Evolutionary conservation across 2,329 filamentous ascomycete species (phyloP).

Genomic region (Sarocladium kiliense): DNA sequence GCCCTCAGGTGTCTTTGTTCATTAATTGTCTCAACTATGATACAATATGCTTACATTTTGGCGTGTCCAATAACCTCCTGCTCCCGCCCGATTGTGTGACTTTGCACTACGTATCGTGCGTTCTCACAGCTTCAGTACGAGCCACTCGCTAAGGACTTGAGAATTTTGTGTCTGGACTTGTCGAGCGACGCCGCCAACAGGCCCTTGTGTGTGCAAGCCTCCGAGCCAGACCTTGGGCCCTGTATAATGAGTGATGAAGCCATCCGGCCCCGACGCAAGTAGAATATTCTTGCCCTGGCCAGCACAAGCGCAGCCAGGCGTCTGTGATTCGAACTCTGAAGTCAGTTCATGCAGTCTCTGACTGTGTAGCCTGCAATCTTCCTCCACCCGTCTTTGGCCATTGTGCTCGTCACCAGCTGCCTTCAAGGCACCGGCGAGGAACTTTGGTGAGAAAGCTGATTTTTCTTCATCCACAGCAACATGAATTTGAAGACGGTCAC

Average conservation of each 20-base stretch:
- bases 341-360: constrained; percentile 22
- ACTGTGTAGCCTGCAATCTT: constrained; percentile 24
- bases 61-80: neutral
- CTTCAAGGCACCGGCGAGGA: constrained; percentile 36
- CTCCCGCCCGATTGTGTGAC: neutral
- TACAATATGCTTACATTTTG: constrained; percentile 1
- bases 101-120: no score
- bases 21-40: constrained; percentile 4
- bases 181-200: constrained; percentile 63
- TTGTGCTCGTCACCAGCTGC: neutral
- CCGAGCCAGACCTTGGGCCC: constrained; percentile 72
- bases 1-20: neutral
- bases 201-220: constrained; percentile 70
- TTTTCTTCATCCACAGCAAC: constrained; percentile 82
- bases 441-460: constrained; percentile 52
- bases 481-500: constrained; percentile 55
- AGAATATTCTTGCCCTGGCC: constrained; percentile 56
- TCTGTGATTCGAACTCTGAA: constrained; percentile 24
- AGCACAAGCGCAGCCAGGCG: constrained; percentile 13
- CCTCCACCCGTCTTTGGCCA: neutral
- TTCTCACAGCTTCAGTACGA: constrained; percentile 49
- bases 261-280: constrained; percentile 86
- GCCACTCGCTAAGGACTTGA: constrained; percentile 36
- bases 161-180: constrained; percentile 46
- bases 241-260: constrained; percentile 77